A percentile compares a stretch with the other conserved stretches of the same genome.
Evolutionary conservation across 176 grass and related monocot genomes (phyloP).

Genomic region (Lolium multiflorum): DNA sequence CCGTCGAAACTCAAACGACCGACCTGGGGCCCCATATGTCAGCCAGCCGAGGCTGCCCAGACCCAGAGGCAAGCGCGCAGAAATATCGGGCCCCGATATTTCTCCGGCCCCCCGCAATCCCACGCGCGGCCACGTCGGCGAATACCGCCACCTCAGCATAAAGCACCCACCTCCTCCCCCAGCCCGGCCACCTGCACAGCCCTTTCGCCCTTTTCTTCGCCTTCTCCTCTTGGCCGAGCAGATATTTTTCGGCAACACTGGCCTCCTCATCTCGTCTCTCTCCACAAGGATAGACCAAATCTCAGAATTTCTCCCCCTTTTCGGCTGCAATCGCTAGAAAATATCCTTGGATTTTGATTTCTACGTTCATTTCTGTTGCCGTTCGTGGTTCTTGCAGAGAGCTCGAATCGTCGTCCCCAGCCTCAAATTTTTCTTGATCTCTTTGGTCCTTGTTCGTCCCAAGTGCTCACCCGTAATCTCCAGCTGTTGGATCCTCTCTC

Average conservation of each 20-base stretch:
- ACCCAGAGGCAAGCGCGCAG: background rate
- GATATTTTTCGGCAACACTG: slow-evolving; percentile 1
- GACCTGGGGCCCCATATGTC: background rate
- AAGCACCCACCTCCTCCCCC: slow-evolving; percentile 34
- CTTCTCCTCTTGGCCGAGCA: background rate
- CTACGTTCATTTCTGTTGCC: background rate
- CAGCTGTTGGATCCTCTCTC: background rate
- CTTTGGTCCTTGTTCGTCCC: background rate
- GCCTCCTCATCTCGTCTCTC: background rate
- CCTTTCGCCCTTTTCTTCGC: background rate
- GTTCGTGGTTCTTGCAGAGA: background rate
- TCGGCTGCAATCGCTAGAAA: background rate
- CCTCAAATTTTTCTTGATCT: background rate
- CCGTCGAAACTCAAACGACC: background rate
- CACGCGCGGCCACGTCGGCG: slow-evolving; percentile 48
- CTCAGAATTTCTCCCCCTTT: background rate
- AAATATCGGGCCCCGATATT: slow-evolving; percentile 54
- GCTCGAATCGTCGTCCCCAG: background rate
- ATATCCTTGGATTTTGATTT: background rate
- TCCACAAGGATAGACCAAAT: background rate
- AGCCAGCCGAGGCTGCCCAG: background rate
- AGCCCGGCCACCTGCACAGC: background rate
- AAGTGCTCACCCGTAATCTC: no score
- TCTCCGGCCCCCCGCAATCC: background rate
- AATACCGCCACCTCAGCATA: slow-evolving; percentile 39